phyloP scores from a whole-genome alignment of 805 yeast species.

The Kluyveromyces aestuarii region DNA sequence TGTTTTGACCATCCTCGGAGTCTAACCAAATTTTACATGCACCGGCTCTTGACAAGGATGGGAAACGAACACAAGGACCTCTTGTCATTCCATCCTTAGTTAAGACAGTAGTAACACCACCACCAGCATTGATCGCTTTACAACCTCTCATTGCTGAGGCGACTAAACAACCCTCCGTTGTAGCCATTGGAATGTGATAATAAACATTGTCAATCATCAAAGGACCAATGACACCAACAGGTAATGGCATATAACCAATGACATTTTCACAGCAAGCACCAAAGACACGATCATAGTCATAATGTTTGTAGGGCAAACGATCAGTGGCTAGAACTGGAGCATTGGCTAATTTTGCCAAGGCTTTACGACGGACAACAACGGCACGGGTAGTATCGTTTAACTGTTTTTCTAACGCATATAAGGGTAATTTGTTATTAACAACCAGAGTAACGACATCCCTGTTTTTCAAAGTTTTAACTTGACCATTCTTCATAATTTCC shows the following conservation, averaged over 20 bases:
- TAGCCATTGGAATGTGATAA: slow-evolving; percentile 95
- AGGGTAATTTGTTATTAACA: slow-evolving; percentile 68
- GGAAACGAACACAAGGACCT: slow-evolving; percentile 95
- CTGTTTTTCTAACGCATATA: slow-evolving; percentile 91
- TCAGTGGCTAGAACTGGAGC: slow-evolving; percentile 69
- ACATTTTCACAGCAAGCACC: slow-evolving; percentile 99
- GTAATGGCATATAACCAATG: slow-evolving; percentile 91
- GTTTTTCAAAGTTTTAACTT: slow-evolving; percentile 54
- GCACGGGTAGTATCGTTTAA: slow-evolving; percentile 86
- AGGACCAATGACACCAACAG: slow-evolving; percentile 98
- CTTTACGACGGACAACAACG: slow-evolving; percentile 83
- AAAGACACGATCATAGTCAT: slow-evolving; percentile 91
- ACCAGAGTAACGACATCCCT: slow-evolving; percentile 69
- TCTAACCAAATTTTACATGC: slow-evolving; percentile 93
- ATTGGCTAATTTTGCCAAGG: slow-evolving; percentile 75
- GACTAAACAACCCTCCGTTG: slow-evolving; percentile 97
- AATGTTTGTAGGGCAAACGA: slow-evolving; percentile 68
- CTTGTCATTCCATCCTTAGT: slow-evolving; percentile 98
- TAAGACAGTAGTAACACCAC: slow-evolving; percentile 87
- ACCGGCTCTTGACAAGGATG: slow-evolving; percentile 78
- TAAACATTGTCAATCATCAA: slow-evolving; percentile 81
- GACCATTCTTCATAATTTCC: slow-evolving; percentile 59
- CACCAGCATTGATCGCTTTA: slow-evolving; percentile 94
- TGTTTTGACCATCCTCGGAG: slow-evolving; percentile 83
- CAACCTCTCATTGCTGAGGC: slow-evolving; percentile 99